Percentiles rank a stretch among this genome's conserved stretches.
These are phyloP conservation scores for Andalucia godoyi DNA, from an alignment of 78 protist species.

Conservation along the genomic window DNA sequence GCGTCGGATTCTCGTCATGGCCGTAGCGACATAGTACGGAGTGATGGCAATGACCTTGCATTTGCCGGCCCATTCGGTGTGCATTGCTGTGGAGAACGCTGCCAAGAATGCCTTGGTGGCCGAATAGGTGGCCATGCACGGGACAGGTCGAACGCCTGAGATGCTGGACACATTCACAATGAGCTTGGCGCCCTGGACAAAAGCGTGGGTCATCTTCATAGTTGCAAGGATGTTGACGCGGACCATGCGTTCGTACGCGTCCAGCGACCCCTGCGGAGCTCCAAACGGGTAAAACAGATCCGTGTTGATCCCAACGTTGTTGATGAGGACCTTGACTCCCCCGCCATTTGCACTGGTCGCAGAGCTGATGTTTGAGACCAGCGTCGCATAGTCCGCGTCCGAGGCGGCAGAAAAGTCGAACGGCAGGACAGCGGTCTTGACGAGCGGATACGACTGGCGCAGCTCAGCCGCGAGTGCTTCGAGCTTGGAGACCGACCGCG, in stretches of 20 bases:
- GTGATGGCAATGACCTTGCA: background rate
- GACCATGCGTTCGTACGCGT: background rate
- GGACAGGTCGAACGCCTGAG: slow-evolving; percentile 2
- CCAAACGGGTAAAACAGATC: background rate
- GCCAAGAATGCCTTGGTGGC: slow-evolving; percentile 22
- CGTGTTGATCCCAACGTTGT: slow-evolving; percentile 36
- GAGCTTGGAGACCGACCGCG: slow-evolving; percentile 9
- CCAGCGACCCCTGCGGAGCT: background rate
- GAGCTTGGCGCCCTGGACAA: background rate
- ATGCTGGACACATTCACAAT: slow-evolving; percentile 19
- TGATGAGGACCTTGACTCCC: slow-evolving; percentile 17
- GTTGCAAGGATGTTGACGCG: background rate
- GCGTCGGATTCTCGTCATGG: no score
- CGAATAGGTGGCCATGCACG: slow-evolving; percentile 12
- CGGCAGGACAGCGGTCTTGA: background rate
- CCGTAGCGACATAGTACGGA: background rate
- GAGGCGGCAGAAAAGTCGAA: background rate
- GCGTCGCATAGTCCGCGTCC: background rate
- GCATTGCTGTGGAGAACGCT: background rate
- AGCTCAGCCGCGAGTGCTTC: background rate
- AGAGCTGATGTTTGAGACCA: background rate
- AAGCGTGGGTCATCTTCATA: background rate
- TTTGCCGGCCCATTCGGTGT: background rate
- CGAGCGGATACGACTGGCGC: background rate
- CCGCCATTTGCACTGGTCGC: no score